Percentiles rank a stretch among this genome's conserved stretches.
Conservation (phyloP, 352 stramenopile genomes). For the Pythium dissotocum region DNA sequence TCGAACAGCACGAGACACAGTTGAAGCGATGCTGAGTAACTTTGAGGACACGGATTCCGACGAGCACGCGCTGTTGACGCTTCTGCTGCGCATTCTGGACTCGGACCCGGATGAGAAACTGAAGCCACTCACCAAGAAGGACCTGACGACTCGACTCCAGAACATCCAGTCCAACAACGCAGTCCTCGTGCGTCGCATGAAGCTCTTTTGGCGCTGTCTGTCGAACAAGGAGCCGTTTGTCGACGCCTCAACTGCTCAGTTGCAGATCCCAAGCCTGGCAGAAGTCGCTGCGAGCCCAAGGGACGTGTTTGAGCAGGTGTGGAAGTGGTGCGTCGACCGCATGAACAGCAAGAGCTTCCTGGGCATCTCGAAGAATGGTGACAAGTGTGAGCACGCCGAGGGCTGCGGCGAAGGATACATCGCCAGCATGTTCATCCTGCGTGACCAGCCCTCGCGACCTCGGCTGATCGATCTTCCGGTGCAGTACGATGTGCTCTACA, state of each 20-base stretch:
- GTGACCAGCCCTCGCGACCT: slow-evolving; percentile 54
- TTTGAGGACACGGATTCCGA: slow-evolving; percentile 36
- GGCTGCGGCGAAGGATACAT: slow-evolving; percentile 84
- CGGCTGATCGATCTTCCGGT: slow-evolving; percentile 77
- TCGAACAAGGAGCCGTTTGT: slow-evolving; percentile 33
- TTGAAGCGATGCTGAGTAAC: slow-evolving; percentile 12
- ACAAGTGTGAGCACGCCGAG: slow-evolving; percentile 87
- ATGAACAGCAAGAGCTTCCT: slow-evolving; percentile 78
- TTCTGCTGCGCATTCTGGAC: slow-evolving; percentile 63
- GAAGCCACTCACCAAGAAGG: slow-evolving; percentile 43
- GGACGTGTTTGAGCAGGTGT: slow-evolving; percentile 71
- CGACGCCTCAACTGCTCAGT: slow-evolving; percentile 21
- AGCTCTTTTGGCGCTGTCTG: slow-evolving; percentile 81
- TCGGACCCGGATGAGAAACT: slow-evolving; percentile 54
- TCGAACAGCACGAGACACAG: neutral
- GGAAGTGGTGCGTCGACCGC: slow-evolving; percentile 85
- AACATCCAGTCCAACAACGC: slow-evolving; percentile 52
- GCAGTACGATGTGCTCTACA: slow-evolving; percentile 88
- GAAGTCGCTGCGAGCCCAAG: slow-evolving; percentile 61
- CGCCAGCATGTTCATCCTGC: slow-evolving; percentile 88
- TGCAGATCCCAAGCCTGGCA: slow-evolving; percentile 42
- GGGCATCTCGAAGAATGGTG: slow-evolving; percentile 63
- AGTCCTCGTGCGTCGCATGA: slow-evolving; percentile 81
- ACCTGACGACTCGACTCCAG: slow-evolving; percentile 44
- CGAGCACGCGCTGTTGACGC: slow-evolving; percentile 45